Conservation (phyloP, 441 rosid species). For the Syzygium malaccense region DNA sequence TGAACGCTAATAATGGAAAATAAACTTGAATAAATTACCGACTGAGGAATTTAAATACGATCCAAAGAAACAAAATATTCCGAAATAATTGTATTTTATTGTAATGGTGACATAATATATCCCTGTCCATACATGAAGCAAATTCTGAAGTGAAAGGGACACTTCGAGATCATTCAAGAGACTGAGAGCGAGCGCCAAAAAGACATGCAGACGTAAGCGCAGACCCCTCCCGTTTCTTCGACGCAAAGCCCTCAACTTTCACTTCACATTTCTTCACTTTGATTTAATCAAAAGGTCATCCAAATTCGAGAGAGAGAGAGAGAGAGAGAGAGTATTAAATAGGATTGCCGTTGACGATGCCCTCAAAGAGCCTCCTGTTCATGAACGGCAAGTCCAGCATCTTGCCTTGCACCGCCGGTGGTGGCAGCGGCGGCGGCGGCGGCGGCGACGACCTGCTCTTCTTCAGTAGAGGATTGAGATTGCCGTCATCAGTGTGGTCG, state of each 20-base stretch:
- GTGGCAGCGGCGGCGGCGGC: background rate
- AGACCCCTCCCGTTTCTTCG: background rate
- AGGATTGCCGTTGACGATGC: background rate
- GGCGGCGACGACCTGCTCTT: slow-evolving; percentile 23
- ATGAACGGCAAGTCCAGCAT: background rate
- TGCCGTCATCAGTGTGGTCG: background rate
- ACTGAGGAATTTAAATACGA: background rate
- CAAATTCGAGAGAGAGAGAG: background rate
- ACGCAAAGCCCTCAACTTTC: background rate
- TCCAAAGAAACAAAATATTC: background rate
- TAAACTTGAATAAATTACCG: background rate
- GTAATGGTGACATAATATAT: background rate
- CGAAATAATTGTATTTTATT: background rate
- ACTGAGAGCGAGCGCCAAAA: background rate
- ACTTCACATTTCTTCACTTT: background rate
- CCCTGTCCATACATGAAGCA: background rate
- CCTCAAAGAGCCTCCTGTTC: background rate
- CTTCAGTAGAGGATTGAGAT: slow-evolving; percentile 33
- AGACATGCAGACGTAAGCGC: background rate
- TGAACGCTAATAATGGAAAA: background rate
- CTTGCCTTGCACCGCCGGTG: background rate
- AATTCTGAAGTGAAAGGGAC: background rate
- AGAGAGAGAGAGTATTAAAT: background rate
- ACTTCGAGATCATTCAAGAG: background rate
- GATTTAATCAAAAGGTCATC: background rate